A percentile compares a stretch with the other conserved stretches of the same genome.
Evolutionary conservation across 805 yeast species (phyloP).

Genomic region (Schwanniomyces pseudopolymorphus): DNA sequence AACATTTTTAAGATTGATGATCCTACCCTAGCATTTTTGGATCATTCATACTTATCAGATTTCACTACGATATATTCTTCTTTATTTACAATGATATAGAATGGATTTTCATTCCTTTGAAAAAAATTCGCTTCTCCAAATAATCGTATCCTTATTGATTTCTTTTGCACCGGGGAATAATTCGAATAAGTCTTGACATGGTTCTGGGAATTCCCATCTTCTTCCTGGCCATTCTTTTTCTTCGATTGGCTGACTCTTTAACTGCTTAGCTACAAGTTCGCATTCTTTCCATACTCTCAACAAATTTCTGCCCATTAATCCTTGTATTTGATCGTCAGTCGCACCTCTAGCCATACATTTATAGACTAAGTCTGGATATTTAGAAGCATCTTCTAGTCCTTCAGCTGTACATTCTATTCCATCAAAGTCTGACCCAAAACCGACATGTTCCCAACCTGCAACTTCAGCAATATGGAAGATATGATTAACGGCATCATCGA

Average conservation of each 20-base stretch:
- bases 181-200: neutral
- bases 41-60: no score
- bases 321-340: conserved; percentile 40
- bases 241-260: conserved; percentile 20
- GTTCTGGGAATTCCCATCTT: conserved; percentile 32
- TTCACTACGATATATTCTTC: no score
- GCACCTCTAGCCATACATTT: conserved; percentile 34
- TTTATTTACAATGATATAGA: no score
- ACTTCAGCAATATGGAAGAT: conserved; percentile 39
- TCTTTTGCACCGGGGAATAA: neutral
- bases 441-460: conserved; percentile 52
- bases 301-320: conserved; percentile 46
- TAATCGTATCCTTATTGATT: neutral
- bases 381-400: conserved; percentile 54
- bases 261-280: conserved; percentile 22
- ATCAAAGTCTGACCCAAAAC: conserved; percentile 52
- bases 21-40: no score
- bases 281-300: conserved; percentile 46
- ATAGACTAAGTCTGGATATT: conserved; percentile 47
- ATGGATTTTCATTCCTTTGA: no score
- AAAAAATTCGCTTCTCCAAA: neutral
- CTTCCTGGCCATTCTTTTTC: conserved; percentile 45
- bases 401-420: conserved; percentile 48
- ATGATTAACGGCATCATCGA: conserved; percentile 48
- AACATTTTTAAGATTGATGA: no score